phyloP scores from a whole-genome alignment of 2,329 filamentous ascomycete species.

The Aureobasidium subglaciale region DNA sequence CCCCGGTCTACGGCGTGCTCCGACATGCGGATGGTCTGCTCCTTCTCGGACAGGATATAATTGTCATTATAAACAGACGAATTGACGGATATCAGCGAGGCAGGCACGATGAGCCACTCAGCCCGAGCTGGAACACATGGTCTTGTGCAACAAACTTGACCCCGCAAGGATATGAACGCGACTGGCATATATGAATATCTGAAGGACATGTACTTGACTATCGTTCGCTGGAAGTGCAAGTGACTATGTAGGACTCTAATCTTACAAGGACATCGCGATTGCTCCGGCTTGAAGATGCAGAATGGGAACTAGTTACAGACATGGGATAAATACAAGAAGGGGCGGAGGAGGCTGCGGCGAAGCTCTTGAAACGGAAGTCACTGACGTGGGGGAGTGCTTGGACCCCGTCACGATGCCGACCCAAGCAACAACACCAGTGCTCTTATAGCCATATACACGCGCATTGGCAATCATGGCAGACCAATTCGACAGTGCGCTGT shows the following conservation, averaged over 20 bases:
- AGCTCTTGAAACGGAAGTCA: not conserved
- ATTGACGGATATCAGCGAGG: not conserved
- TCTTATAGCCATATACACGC: not conserved
- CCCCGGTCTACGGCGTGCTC: conserved; percentile 10
- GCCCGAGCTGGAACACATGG: too few relatives aligned
- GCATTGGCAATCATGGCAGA: conserved; percentile 14
- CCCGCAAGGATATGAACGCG: too few relatives aligned
- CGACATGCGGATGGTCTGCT: not conserved
- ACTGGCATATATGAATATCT: too few relatives aligned
- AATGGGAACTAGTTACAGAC: too few relatives aligned
- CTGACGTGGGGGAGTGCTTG: conserved; percentile 11
- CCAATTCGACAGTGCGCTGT: conserved; percentile 20
- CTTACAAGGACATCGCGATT: too few relatives aligned
- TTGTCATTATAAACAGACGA: not conserved
- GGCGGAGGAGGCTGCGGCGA: not conserved
- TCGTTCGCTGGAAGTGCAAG: too few relatives aligned
- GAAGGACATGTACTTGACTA: too few relatives aligned
- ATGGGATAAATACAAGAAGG: not conserved
- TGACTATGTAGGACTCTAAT: too few relatives aligned
- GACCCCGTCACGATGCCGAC: not conserved
- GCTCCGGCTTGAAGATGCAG: too few relatives aligned
- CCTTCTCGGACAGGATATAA: not conserved
- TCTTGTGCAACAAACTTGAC: too few relatives aligned
- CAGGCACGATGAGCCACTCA: not conserved
- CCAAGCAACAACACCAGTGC: not conserved